Base-by-base conservation (phyloP, 2,329 filamentous ascomycete species). In the Thielaviopsis musarum region DNA sequence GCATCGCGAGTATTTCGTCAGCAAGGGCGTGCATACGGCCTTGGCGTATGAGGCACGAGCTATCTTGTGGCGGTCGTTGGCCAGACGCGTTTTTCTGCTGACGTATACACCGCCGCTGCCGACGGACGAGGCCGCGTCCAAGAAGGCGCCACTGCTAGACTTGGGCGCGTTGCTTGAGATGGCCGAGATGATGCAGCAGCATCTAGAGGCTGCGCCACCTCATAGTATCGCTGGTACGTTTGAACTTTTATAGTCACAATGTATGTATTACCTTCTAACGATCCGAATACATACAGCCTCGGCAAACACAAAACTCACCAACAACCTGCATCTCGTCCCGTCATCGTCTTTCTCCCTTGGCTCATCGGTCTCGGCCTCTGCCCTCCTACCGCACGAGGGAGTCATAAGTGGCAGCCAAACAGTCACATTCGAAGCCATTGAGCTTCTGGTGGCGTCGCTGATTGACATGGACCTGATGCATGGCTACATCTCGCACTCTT, bases 21-120 rank as follows among this genome's bases (percentile, higher is more conserved):
- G 80, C 48, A 86, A 84, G 67, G 84, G 87, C 1, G 77, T 95
- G 26, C 78, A 94, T 22, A 77, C 95, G 5, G 82, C 85, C 15
- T 75, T 96, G 12, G 78, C 82, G 2, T 87, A 88, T 66, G 81
- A 88, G 57, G 84, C 91, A 61, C 86, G 93, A 59, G 82, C 88
- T 1, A 75, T 94, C 2, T 80, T 95, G 13, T 95, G 89, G 89
- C 83, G 91, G 15, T 87, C 86, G 1, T 77, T 97, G 6, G 81
- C 86, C 19, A 81, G 90, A 30, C 85, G 83, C 64, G 82, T 84
- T 0, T 96, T 95, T 69, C 72, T 91, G 10, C 75, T 93, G 13
- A 87, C 82, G 17, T 93, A 91, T 63, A 78, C 83, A n/a, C 81
- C 82, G 49, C 85, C 85, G 1, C 75, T 74, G 59, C 76, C 72